Percentiles rank a stretch among this genome's conserved stretches.
phyloP scores from a whole-genome alignment of 164 flowering plant species.

The Litsea cubeba region DNA sequence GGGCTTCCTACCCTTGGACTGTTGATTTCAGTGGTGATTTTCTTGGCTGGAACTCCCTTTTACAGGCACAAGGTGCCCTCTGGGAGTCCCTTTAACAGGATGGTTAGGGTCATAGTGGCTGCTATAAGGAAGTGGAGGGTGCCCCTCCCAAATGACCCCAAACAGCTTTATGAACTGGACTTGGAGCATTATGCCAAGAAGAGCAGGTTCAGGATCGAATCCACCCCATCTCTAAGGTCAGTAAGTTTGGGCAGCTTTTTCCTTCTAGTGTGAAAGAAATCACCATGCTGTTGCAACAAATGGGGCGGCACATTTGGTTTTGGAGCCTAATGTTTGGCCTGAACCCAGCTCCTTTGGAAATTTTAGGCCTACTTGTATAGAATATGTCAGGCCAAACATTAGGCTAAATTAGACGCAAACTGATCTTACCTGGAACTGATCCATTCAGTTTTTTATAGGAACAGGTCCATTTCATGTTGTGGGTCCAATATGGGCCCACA shows the following conservation, averaged over 20 bases:
- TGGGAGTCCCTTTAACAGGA: constrained; percentile 30
- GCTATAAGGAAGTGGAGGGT: constrained; percentile 19
- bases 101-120: constrained; percentile 25
- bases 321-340: no score
- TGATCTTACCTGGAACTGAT: no score
- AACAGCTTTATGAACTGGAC: constrained; percentile 26
- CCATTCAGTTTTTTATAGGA: no score
- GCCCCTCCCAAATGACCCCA: constrained; percentile 21
- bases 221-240: constrained; percentile 24
- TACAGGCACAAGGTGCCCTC: constrained; percentile 27
- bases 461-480: no score
- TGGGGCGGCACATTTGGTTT: no score
- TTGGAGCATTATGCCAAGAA: constrained; percentile 16
- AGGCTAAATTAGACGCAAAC: no score
- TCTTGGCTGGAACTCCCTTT: constrained; percentile 25
- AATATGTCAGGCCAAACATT: no score
- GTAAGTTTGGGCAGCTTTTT: neutral
- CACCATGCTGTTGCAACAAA: no score
- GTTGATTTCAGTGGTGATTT: constrained; percentile 15
- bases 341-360: no score
- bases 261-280: neutral
- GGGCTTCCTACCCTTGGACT: constrained; percentile 29
- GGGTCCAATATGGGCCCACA: no score
- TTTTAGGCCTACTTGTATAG: no score
- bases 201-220: constrained; percentile 18